Conservation (phyloP, 2,329 filamentous ascomycete species). For the Cercospora zeae-maydis region DNA sequence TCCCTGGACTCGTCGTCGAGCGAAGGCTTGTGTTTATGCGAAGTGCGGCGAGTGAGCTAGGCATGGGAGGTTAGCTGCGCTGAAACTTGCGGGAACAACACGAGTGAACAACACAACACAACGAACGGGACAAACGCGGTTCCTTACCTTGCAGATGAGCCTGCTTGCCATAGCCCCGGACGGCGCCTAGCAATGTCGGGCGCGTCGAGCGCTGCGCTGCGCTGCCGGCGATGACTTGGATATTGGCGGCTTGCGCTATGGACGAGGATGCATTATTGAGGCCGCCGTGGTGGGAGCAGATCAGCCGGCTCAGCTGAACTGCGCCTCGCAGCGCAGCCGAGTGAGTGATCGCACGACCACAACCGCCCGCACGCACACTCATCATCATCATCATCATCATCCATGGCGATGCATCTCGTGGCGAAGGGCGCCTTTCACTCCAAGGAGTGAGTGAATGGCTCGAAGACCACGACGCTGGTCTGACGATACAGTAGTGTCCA, state of each 20-base stretch:
- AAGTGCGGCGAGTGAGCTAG: background rate
- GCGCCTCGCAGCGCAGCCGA: background rate
- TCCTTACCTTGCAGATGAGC: background rate
- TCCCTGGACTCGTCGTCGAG: background rate
- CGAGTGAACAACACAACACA: background rate
- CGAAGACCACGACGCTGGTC: background rate
- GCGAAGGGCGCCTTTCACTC: background rate
- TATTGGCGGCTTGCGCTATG: background rate
- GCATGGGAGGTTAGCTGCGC: background rate
- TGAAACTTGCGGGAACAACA: background rate
- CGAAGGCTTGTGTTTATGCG: background rate
- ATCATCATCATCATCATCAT: too few relatives aligned
- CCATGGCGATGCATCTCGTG: background rate
- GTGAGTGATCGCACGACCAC: background rate
- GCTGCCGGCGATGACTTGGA: background rate
- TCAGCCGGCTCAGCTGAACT: background rate
- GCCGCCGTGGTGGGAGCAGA: background rate
- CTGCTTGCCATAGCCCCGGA: background rate
- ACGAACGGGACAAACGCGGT: background rate
- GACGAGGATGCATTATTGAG: background rate
- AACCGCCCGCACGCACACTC: background rate
- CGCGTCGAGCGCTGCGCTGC: too few relatives aligned
- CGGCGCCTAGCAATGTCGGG: background rate
- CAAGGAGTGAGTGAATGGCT: background rate
- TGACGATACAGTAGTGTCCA: background rate